A percentile compares a stretch with the other conserved stretches of the same genome.
Conservation (phyloP, 441 rosid genomes). For the Aleurites moluccanus region DNA sequence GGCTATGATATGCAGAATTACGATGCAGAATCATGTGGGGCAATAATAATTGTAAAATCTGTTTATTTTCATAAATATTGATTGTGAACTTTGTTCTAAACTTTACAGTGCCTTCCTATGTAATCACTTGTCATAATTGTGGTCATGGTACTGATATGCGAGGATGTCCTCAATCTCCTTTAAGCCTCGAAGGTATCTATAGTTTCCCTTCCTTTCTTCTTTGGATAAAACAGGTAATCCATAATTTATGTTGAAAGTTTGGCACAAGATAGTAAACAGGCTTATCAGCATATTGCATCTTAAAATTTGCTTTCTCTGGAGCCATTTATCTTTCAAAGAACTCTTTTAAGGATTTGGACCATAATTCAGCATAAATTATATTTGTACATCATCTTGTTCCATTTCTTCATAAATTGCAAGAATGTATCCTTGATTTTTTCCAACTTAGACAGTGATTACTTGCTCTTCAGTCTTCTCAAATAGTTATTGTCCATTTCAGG, state of each 20-base stretch:
- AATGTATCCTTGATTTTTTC: not conserved
- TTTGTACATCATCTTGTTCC: not conserved
- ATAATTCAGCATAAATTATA: not conserved
- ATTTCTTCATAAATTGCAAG: not conserved
- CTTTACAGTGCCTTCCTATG: constrained; percentile 77
- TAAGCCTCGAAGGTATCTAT: constrained; percentile 66
- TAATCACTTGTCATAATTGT: constrained; percentile 77
- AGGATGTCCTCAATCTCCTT: constrained; percentile 91
- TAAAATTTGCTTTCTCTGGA: not conserved
- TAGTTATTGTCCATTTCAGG: constrained; percentile 44
- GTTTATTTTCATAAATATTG: not conserved
- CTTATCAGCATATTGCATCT: not conserved
- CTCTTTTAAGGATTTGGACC: not conserved
- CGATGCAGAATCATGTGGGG: not conserved
- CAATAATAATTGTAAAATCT: not conserved
- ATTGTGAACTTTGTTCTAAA: constrained; percentile 8
- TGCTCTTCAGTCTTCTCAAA: constrained; percentile 9
- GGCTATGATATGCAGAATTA: not conserved
- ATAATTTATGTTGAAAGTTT: not conserved
- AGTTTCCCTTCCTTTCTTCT: not conserved
- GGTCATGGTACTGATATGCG: constrained; percentile 95
- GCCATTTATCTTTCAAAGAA: constrained; percentile 4
- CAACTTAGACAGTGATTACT: not conserved
- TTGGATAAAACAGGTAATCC: not conserved
- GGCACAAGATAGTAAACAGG: not conserved